These are phyloP conservation scores for Dimargaris verticillata DNA, from an alignment of 192 early-diverging fungal genomes.

Conservation along the genomic window DNA sequence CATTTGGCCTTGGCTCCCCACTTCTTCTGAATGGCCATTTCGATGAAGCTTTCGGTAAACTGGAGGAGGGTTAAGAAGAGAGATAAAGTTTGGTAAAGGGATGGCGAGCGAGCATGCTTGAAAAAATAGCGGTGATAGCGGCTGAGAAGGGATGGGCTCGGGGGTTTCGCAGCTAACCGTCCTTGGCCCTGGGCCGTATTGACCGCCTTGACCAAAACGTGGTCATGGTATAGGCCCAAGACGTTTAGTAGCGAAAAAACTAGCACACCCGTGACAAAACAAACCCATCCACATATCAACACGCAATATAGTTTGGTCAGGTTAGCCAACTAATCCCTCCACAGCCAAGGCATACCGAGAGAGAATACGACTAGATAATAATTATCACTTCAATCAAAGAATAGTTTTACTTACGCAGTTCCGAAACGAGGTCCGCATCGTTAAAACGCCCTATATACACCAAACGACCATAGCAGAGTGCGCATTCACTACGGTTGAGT, in stretches of 20 bases:
- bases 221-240: conserved; percentile 74
- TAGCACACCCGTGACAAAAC: conserved; percentile 11
- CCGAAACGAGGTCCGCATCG: conserved; percentile 81
- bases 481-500: too few relatives aligned
- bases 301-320: too few relatives aligned
- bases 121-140: conserved; percentile 56
- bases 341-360: too few relatives aligned
- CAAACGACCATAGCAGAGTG: too few relatives aligned
- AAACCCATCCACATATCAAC: too few relatives aligned
- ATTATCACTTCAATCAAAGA: too few relatives aligned
- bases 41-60: conserved; percentile 50
- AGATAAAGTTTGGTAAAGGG: conserved; percentile 36
- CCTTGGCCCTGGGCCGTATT: conserved; percentile 17
- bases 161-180: conserved; percentile 14
- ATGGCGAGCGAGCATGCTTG: conserved; percentile 8
- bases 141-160: conserved; percentile 32
- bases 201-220: conserved; percentile 34
- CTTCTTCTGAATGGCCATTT: conserved; percentile 58
- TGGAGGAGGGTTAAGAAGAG: conserved; percentile 52
- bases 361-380: too few relatives aligned
- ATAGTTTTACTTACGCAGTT: conserved; percentile 37
- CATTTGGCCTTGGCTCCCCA: conserved; percentile 40
- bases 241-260: conserved; percentile 67
- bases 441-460: conserved; percentile 63
- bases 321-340: too few relatives aligned